Percentiles rank a stretch among this genome's conserved stretches.
phyloP scores from a whole-genome alignment of 2,329 filamentous ascomycete species.

The Apiospora sp. region DNA sequence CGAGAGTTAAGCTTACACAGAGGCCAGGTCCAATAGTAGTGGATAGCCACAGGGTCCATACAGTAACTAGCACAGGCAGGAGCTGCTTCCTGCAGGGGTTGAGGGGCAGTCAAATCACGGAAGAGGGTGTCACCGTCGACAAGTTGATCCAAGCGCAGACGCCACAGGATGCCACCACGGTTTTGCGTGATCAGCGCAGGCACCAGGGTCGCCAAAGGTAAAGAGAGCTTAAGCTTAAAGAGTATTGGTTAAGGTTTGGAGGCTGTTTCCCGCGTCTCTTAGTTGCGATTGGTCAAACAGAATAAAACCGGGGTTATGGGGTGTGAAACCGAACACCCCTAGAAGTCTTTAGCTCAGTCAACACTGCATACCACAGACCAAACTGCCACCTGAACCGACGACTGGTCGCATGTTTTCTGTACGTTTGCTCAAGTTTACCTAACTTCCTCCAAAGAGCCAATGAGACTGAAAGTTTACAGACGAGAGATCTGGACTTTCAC shows the following conservation, averaged over 20 bases:
- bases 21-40: neutral
- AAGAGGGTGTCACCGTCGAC: conserved; percentile 5
- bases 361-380: neutral
- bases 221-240: neutral
- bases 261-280: neutral
- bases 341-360: neutral
- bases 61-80: neutral
- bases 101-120: neutral
- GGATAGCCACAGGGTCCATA: neutral
- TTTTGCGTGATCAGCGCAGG: neutral
- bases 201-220: neutral
- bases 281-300: conserved; percentile 23
- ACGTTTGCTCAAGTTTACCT: neutral
- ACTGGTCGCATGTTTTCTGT: neutral
- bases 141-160: neutral
- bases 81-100: conserved; percentile 4
- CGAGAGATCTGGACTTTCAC: neutral
- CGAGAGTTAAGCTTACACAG: neutral
- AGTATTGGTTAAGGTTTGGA: neutral
- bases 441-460: neutral
- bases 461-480: neutral
- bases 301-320: neutral
- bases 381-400: conserved; percentile 15
- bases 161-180: conserved; percentile 8
- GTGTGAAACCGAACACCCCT: conserved; percentile 7